Base-by-base conservation (phyloP, 257 asterid genomes). In the Hygrophila difformis region DNA sequence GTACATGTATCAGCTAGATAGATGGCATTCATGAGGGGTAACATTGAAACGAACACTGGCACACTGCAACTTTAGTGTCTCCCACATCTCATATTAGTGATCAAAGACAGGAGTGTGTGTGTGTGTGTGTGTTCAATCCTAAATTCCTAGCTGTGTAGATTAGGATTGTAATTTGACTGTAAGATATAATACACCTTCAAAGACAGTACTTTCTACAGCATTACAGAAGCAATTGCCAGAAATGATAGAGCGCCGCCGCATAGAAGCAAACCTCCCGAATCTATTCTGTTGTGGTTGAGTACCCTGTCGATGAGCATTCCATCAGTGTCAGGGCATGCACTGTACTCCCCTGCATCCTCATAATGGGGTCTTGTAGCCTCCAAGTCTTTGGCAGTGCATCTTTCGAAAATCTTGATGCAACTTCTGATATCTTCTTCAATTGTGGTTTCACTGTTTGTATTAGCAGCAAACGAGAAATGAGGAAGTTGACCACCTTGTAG, bases 241-340 rank as follows among this genome's bases (percentile, higher is more conserved):
- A 58, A 63, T 1, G 81, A 49, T 13, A 58, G 37, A 10, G 81
- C 74, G 35, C 86, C 79, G 18, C 74, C 64, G 33, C 96, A 86
- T 55, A 86, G 44, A 23, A 64, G 77, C 53, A 86, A 58, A 39
- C 80, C 68, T 8, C 94, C 96, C 9, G 82, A 76, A 36, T 75
- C 76, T 18, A 77, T 64, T 60, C 79, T 66, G 59, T 57, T 67
- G 45, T 41, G 66, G 23, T 56, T 69, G 20, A 75, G 11, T 17
- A 86, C 78, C 59, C 79, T 75, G 46, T 80, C 89, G 6, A 69
- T 60, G 34, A 82, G 49, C 43, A 77, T 18, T 20, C 68, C 65
- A 33, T 82, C 84, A 3, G 33, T 11, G 37, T 35, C 49, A 36
- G 73, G 66, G 18, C 48, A 66, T 16, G 34, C 42, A 49, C 47